Evolutionary conservation across 106 monocot species (phyloP).

Genomic region (Allium cepa): DNA sequence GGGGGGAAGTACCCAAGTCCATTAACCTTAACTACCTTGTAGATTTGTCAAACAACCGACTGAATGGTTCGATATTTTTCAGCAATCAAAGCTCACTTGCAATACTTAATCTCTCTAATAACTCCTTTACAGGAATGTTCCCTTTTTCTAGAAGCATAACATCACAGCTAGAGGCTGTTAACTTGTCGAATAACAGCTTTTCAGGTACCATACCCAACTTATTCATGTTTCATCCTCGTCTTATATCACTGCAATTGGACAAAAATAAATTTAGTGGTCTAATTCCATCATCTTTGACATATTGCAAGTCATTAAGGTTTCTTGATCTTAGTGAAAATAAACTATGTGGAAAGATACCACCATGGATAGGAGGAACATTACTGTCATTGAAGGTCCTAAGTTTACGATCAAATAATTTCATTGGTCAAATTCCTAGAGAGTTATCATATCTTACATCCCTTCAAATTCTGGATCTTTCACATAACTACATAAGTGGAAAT

Average conservation of each 20-base stretch:
- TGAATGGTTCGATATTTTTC: neutral
- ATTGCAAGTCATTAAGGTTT: neutral
- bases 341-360: neutral
- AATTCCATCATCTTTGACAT: constrained; percentile 3
- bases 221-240: neutral
- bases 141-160: neutral
- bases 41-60: neutral
- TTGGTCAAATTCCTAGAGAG: neutral
- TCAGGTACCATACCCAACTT: neutral
- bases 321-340: constrained; percentile 10
- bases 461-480: constrained; percentile 5
- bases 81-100: no score
- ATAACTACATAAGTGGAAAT: constrained; percentile 1
- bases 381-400: neutral
- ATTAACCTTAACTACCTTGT: neutral
- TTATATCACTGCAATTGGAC: neutral
- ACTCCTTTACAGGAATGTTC: no score
- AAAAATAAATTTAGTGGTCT: neutral
- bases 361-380: neutral
- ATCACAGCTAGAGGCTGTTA: neutral
- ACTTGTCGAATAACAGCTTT: constrained; percentile 2
- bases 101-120: no score
- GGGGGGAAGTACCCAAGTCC: neutral
- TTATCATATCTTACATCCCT: constrained; percentile 3
- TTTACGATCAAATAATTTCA: constrained; percentile 6